Conservation (phyloP, 2,329 filamentous ascomycete species). For the Pseudogymnoascus sp. region DNA sequence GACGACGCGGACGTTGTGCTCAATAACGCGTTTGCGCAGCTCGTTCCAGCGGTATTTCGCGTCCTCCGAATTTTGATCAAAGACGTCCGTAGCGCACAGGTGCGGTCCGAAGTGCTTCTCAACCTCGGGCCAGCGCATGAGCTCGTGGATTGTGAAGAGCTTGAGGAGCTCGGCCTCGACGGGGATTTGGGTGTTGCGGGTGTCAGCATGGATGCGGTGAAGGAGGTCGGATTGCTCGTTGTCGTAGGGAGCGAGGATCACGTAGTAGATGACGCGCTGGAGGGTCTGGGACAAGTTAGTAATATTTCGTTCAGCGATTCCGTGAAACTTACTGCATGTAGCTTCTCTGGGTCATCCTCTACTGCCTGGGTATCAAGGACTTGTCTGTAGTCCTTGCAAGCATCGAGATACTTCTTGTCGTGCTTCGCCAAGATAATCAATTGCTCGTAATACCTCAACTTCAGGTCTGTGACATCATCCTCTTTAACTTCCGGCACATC, state of each 20-base stretch:
- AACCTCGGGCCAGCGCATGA: constrained; percentile 98
- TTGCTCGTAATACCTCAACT: constrained; percentile 93
- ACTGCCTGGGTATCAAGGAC: constrained; percentile 94
- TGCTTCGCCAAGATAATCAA: constrained; percentile 95
- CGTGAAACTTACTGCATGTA: constrained; percentile 63
- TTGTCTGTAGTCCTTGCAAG: constrained; percentile 96
- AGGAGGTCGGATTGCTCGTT: constrained; percentile 98
- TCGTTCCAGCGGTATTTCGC: constrained; percentile 85
- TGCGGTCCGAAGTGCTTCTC: constrained; percentile 82
- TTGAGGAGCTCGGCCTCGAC: constrained; percentile 81
- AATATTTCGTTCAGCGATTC: background rate
- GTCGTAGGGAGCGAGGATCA: constrained; percentile 92
- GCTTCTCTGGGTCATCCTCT: constrained; percentile 77
- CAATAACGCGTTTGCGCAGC: constrained; percentile 94
- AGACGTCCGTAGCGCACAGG: constrained; percentile 82
- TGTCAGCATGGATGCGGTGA: constrained; percentile 81
- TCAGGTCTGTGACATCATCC: constrained; percentile 92
- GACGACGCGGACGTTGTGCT: constrained; percentile 96
- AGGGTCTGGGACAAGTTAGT: constrained; percentile 54
- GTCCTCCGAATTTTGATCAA: constrained; percentile 67
- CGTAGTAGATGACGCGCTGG: constrained; percentile 93
- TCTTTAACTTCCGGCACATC: constrained; percentile 70
- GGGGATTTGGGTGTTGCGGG: constrained; percentile 68
- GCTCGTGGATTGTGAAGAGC: constrained; percentile 87
- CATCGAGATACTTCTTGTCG: constrained; percentile 93